These are phyloP conservation scores for Tetrahymena borealis DNA, from an alignment of 73 alveolate genomes.

Conservation along the genomic window DNA sequence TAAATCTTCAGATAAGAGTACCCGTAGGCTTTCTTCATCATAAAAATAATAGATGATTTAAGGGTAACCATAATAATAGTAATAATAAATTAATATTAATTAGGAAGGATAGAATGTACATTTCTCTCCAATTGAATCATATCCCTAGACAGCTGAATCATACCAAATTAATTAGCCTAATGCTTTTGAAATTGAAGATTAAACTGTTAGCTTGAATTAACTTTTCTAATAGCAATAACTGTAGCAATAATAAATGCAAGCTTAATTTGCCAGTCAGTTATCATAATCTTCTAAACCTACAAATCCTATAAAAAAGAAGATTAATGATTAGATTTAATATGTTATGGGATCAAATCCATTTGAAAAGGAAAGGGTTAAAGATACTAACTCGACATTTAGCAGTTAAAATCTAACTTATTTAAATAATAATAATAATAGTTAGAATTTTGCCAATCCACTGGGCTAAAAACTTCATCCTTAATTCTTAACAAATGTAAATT, in stretches of 20 bases:
- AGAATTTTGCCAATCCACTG: not conserved
- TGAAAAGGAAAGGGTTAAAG: not conserved
- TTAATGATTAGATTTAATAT: not conserved
- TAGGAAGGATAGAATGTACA: not conserved
- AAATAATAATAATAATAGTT: not conserved
- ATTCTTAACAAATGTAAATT: not conserved
- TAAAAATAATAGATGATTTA: not conserved
- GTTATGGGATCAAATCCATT: not conserved
- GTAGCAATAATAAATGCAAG: not conserved
- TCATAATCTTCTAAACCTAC: no score
- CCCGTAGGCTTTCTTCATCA: not conserved
- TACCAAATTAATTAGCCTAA: not conserved
- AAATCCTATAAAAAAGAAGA: not conserved
- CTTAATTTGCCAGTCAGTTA: not conserved
- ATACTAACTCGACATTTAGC: not conserved
- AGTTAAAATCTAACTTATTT: not conserved
- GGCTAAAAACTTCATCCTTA: not conserved
- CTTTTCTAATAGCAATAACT: not conserved
- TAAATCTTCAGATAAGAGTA: not conserved
- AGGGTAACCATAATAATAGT: not conserved
- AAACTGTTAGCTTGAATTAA: not conserved
- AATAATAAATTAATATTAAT: not conserved
- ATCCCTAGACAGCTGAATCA: not conserved
- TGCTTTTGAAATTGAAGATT: not conserved
- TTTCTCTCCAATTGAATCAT: not conserved